Base-by-base conservation (phyloP, 2,329 filamentous ascomycete genomes). In the Cytospora piceae region DNA sequence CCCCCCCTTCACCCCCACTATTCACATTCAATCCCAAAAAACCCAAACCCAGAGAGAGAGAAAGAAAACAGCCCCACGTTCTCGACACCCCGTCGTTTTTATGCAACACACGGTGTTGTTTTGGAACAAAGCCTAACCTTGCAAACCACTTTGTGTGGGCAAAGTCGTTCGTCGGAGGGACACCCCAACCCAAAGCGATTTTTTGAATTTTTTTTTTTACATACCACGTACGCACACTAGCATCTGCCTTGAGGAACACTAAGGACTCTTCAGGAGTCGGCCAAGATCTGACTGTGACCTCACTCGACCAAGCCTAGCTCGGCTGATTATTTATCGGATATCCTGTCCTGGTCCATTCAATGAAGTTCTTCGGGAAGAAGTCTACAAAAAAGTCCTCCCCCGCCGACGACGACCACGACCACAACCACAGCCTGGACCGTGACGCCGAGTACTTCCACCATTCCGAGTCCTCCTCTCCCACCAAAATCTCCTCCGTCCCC, bases 291-390 rank as follows among this genome's bases (percentile, higher is more conserved):
- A 24, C 46, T 22, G 46, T 49, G 46, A 24, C 46, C 46, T 49
- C 22, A 49, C 46, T 22, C n/a, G 34, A 37, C 34, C 9, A 49
- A 49, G 46, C 46, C 46, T 49, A 63, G 61, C 61, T 51, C 61
- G 53, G 61, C 61, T 63, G 34, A 37, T 37, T 57, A 57, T 63
- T 53, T 63, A 24, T 54, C 34, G 34, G 34, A 37, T 37, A 37
- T 37, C 52, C 53, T 17, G 20, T 56, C 53, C 53, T 57, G 58
- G 52, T 61, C 59, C 61, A 69, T 64, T 71, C 73, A 80, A 84
- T 84, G 82, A 84, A 83, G 80, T 80, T 83, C 80, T 84, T 84
- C 75, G 76, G 71, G 72, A 78, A 81, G 75, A 83, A 82, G 75
- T 79, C 69, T 74, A 76, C 73, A 76, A 77, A 71, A 78, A 79